Base-by-base conservation (phyloP, 2,329 filamentous ascomycete genomes). In the Aspergillus hiratsukae region DNA sequence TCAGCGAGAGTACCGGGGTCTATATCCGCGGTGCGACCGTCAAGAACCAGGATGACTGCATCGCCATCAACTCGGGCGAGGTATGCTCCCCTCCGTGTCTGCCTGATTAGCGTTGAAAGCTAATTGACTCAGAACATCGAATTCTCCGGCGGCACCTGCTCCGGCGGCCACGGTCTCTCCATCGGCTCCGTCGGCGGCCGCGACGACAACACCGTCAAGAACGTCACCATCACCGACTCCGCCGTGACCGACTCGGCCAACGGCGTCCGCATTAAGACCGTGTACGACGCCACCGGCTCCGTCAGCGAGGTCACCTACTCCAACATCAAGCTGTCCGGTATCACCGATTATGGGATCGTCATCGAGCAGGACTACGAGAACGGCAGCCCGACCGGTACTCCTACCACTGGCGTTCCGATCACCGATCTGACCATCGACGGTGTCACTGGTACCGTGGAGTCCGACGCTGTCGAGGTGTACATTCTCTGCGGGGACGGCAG, bases 171-270 rank as follows among this genome's bases (percentile, higher is more conserved):
- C 66, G 83, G 83, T 52, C 72, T 87, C 19, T 81, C 79, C 55
- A 83, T 87, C 62, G 82, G 83, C 51, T 83, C 80, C 5, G 80
- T 85, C n/a, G 82, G 83, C 45, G 80, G 80, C 14, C 80, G 82
- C 50, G 66, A 63, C 52, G 72, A 84, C 71, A 86, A 86, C 73
- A 70, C 63, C 7, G 83, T 87, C 52, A 67, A 76, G 27, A 78
- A 75, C 52, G 76, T 87, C n/a, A 74, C 72, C 25, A 80, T 87
- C 61, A 66, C 75, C 35, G 73, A 76, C 58, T 78, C 75, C 9
- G 76, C 70, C 21, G 76, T 86, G 58, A 68, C 63, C 57, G 72
- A 84, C 67, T 84, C 81, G 0, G 69, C 78, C 51, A 83, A 84
- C 67, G 83, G 81, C 54, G 75, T 84, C 51, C 82, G 83, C 57